Percentiles rank a stretch among this genome's conserved stretches.
Evolutionary conservation across 2,329 filamentous ascomycete genomes (phyloP).

Genomic region (Epichloe festucae): DNA sequence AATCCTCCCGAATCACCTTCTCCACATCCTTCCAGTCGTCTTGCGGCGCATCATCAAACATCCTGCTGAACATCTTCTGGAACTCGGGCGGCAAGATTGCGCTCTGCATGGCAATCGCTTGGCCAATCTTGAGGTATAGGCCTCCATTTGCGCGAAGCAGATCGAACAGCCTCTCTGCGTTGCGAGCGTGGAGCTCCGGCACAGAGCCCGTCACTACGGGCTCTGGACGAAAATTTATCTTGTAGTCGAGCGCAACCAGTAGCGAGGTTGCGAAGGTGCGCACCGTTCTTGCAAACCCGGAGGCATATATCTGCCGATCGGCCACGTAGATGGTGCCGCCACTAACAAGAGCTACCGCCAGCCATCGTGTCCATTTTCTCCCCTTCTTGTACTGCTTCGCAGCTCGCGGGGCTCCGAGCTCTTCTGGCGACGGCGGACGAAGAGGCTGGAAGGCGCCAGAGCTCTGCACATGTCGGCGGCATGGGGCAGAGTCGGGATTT

Average conservation of each 20-base stretch:
- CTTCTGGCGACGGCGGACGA: constrained; percentile 63
- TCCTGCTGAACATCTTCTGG: constrained; percentile 85
- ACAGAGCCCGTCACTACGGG: constrained; percentile 64
- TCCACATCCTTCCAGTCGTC: constrained; percentile 79
- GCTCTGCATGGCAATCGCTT: constrained; percentile 97
- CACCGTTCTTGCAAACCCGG: constrained; percentile 62
- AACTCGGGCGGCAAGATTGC: constrained; percentile 89
- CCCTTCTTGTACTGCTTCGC: constrained; percentile 59
- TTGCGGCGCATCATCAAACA: constrained; percentile 97
- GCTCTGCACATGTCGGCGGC: constrained; percentile 17
- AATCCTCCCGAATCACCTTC: constrained; percentile 75
- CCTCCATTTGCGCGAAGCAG: constrained; percentile 79
- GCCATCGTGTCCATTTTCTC: constrained; percentile 64
- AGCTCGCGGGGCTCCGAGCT: constrained; percentile 60
- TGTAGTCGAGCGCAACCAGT: constrained; percentile 82
- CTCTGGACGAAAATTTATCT: constrained; percentile 80
- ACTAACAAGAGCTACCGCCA: constrained; percentile 48
- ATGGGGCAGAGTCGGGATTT: not conserved
- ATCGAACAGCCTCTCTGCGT: constrained; percentile 70
- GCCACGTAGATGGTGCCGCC: constrained; percentile 51
- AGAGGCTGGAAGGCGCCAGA: constrained; percentile 47
- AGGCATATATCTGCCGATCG: constrained; percentile 67
- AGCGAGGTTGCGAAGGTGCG: constrained; percentile 73
- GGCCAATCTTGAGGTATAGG: constrained; percentile 92
- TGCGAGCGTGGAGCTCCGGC: constrained; percentile 67